Base-by-base conservation (phyloP, 352 stramenopile genomes). In the Phytophthora tubulina region DNA sequence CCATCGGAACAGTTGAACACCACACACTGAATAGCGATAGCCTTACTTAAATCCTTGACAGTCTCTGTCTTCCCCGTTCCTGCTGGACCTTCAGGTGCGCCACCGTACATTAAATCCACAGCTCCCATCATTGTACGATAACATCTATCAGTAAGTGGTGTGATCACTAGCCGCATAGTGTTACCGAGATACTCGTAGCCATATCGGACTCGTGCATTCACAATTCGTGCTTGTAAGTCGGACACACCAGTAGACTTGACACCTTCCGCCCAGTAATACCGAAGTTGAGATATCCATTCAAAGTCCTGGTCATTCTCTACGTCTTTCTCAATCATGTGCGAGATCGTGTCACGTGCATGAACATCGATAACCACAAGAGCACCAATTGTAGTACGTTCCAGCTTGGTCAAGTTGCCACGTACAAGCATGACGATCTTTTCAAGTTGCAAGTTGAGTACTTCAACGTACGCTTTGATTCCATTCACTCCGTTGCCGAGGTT, bases 51-150 rank as follows among this genome's bases (percentile, higher is more conserved):
- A 80, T 98, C 95, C 68, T 98, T 98, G 9, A 97, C 93, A 0
- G 95, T 98, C 80, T 98, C 95, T 1, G 95, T 98, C 71, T 98
- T 98, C 27, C 95, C 95, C 2, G 95, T 98, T 2, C 95, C 95
- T n/a, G 95, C 95, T 0, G 95, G 95, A 2, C 95, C 95, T 69
- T 97, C 95, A 0, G 96, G 96, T 7, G 96, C 93, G 6, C 96
- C 96, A 14, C 95, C 95, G 61, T 98, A 98, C 31, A 98, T 73
- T 15, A 98, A 79, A 70, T 98, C 88, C 30, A 98, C 93, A n/a
- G 95, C 95, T 6, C 94, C 92, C 75, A 97, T 98, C 84, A 98
- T 96, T 8, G 95, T 98, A 14, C 96, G 89, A 64, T 98, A 98
- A 76, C 95, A 98, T 17, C 92, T 78, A 77, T 99, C 96, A 3